Evolutionary conservation across 257 asterid genomes (phyloP).

Genomic region (Solanum sitiens): DNA sequence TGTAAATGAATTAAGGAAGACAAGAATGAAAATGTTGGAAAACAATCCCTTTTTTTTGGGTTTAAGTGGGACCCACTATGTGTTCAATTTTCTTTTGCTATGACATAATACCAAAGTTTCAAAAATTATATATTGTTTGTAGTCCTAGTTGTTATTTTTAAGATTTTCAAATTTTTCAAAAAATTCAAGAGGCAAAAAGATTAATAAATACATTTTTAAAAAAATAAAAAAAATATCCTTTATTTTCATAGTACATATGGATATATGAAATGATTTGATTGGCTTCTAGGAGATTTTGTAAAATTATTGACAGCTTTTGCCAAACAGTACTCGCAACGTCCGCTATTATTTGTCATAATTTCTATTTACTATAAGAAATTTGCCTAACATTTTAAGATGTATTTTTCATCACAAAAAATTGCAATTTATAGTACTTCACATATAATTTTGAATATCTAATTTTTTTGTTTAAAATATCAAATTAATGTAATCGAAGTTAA

Average conservation of each 20-base stretch:
- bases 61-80: background rate
- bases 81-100: background rate
- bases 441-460: too few relatives aligned
- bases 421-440: too few relatives aligned
- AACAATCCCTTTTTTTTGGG: background rate
- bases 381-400: rapidly evolving
- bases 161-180: background rate
- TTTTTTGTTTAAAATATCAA: too few relatives aligned
- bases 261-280: background rate
- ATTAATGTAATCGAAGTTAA: too few relatives aligned
- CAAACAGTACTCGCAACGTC: too few relatives aligned
- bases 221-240: background rate
- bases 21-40: background rate
- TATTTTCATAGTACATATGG: background rate
- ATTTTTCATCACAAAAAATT: too few relatives aligned
- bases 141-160: background rate
- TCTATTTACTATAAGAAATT: too few relatives aligned
- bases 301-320: background rate
- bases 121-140: background rate
- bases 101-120: background rate
- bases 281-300: background rate
- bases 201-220: too few relatives aligned
- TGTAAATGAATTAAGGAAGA: background rate
- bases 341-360: rapidly evolving
- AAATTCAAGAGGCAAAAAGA: background rate